These are phyloP conservation scores for Tanacetum coccineum DNA, from an alignment of 129 eudicot species.

Conservation along the genomic window DNA sequence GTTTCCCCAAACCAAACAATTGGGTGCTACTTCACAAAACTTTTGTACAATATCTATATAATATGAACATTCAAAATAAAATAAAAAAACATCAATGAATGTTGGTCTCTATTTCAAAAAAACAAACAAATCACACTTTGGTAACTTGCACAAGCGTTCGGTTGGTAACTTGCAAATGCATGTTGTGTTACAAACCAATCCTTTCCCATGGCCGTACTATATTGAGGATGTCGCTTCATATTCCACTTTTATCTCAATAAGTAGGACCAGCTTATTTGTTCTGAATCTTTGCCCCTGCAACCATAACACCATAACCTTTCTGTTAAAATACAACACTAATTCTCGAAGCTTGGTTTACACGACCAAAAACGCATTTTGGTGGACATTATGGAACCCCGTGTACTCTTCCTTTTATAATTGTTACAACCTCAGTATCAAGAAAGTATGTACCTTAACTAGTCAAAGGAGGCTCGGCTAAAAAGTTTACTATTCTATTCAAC, in stretches of 20 bases:
- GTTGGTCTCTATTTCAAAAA: background rate
- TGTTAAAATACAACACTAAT: background rate
- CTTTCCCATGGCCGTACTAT: background rate
- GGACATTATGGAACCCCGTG: background rate
- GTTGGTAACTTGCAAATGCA: background rate
- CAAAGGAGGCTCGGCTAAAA: slow-evolving; percentile 53
- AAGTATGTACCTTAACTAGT: slow-evolving; percentile 16
- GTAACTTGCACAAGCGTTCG: slow-evolving; percentile 22
- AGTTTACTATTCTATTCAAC: slow-evolving; percentile 75
- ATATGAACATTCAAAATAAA: background rate
- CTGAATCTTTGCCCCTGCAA: background rate
- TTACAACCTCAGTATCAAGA: slow-evolving; percentile 5
- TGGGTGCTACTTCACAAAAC: slow-evolving; percentile 7
- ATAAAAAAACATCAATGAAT: background rate
- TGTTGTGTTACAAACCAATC: background rate
- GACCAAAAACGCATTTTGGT: slow-evolving; percentile 14
- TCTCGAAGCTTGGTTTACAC: slow-evolving; percentile 4
- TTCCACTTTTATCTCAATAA: background rate
- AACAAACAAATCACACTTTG: slow-evolving; percentile 7
- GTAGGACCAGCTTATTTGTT: background rate
- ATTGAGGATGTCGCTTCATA: background rate
- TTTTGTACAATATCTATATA: background rate
- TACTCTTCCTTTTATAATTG: background rate
- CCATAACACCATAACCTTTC: background rate
- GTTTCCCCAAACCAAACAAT: background rate